Conservation (phyloP, 2,329 filamentous ascomycete species). For the Bipolaris zeicola region DNA sequence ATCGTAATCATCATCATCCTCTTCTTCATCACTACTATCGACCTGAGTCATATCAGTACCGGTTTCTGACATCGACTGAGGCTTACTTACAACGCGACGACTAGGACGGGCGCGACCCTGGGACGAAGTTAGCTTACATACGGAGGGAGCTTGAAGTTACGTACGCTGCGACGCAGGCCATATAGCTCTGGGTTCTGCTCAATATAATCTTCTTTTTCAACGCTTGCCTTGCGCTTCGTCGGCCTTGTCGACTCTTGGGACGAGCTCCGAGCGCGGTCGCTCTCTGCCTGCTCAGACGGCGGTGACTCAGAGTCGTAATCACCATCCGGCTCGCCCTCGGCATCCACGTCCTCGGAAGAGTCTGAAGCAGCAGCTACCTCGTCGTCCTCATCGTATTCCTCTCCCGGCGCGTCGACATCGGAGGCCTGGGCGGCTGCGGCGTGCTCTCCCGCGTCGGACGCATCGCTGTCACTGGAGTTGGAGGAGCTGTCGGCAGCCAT, state of each 20-base stretch:
- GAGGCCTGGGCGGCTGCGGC: conserved; percentile 50
- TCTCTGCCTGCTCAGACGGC: conserved; percentile 48
- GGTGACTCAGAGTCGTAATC: conserved; percentile 76
- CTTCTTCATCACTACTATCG: conserved; percentile 67
- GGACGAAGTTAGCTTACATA: conserved; percentile 41
- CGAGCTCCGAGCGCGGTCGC: conserved; percentile 65
- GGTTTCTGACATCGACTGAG: conserved; percentile 13
- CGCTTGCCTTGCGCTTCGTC: conserved; percentile 68
- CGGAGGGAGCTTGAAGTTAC: conserved; percentile 42
- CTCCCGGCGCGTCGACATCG: conserved; percentile 49
- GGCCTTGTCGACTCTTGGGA: conserved; percentile 72
- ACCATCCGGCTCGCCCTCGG: conserved; percentile 59
- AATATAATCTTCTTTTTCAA: conserved; percentile 83
- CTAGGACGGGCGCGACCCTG: conserved; percentile 66
- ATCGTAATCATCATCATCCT: conserved; percentile 77
- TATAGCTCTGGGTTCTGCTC: conserved; percentile 93
- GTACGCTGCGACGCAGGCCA: conserved; percentile 88
- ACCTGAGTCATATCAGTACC: conserved; percentile 51
- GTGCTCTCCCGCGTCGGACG: conserved; percentile 71
- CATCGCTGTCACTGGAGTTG: conserved; percentile 73
- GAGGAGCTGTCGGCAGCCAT: conserved; percentile 53
- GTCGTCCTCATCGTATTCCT: conserved; percentile 51
- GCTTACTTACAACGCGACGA: conserved; percentile 62
- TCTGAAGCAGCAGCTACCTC: conserved; percentile 53
- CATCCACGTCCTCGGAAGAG: conserved; percentile 57